Conservation (phyloP, 306 rosid genomes). For the Parietaria judaica region DNA sequence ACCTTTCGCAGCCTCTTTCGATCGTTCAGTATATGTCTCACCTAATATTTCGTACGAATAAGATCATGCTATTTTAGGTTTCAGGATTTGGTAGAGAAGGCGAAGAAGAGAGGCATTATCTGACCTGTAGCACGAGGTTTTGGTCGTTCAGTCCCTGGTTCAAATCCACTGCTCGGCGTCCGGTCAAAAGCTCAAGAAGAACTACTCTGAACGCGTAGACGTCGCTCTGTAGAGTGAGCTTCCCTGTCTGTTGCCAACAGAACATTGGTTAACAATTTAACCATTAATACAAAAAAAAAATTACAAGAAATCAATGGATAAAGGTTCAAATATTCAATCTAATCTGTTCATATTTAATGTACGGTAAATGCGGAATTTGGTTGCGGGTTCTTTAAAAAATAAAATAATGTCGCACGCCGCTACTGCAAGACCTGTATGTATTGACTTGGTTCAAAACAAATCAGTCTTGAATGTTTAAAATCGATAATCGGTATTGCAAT, state of each 20-base stretch:
- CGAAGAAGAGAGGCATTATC: not conserved
- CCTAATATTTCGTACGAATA: conserved; percentile 26
- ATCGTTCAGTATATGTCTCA: conserved; percentile 71
- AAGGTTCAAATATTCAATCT: too few relatives aligned
- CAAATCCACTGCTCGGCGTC: conserved; percentile 88
- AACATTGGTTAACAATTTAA: not conserved
- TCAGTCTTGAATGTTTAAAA: too few relatives aligned
- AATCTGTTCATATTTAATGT: too few relatives aligned
- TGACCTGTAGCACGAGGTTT: conserved; percentile 86
- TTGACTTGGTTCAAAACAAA: too few relatives aligned
- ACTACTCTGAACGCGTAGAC: conserved; percentile 97
- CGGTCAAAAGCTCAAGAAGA: conserved; percentile 93
- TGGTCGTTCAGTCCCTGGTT: conserved; percentile 85
- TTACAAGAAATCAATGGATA: too few relatives aligned
- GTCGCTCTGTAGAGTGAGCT: conserved; percentile 90
- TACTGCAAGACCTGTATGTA: too few relatives aligned
- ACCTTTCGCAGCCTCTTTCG: conserved; percentile 70
- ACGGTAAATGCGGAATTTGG: too few relatives aligned
- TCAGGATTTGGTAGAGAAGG: not conserved
- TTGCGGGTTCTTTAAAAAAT: too few relatives aligned
- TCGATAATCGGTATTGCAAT: too few relatives aligned
- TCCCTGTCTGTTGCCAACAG: conserved; percentile 67
- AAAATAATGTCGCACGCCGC: too few relatives aligned
- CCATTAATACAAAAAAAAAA: too few relatives aligned
- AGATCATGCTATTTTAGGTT: not conserved